phyloP scores from a whole-genome alignment of 192 early-diverging fungal species.

The Coemansia pectinata region DNA sequence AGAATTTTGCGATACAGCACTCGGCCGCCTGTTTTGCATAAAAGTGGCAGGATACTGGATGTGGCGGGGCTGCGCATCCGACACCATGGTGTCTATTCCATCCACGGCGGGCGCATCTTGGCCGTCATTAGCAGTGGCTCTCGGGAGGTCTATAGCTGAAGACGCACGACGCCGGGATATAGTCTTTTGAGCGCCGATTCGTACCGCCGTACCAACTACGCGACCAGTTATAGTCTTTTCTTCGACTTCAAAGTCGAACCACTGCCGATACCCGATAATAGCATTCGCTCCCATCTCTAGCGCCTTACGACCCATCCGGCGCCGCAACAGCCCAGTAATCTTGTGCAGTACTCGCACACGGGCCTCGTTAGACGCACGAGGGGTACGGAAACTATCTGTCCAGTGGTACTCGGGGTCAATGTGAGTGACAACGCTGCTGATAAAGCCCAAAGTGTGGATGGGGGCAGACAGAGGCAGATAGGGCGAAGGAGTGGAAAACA shows the following conservation, averaged over 20 bases:
- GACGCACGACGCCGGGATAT: slow-evolving; percentile 16
- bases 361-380: slow-evolving; percentile 75
- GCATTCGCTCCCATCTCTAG: slow-evolving; percentile 75
- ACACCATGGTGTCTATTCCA: neutral
- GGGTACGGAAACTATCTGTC: slow-evolving; percentile 78
- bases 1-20: neutral
- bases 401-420: slow-evolving; percentile 85
- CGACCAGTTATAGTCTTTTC: slow-evolving; percentile 71
- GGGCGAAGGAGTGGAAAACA: slow-evolving; percentile 61
- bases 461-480: slow-evolving; percentile 49
- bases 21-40: slow-evolving; percentile 10
- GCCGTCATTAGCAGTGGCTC: neutral
- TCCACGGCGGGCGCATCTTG: neutral
- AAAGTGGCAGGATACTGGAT: neutral
- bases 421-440: slow-evolving; percentile 64
- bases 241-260: slow-evolving; percentile 75
- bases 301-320: slow-evolving; percentile 74
- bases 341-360: slow-evolving; percentile 69
- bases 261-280: slow-evolving; percentile 71
- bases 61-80: neutral
- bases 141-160: slow-evolving; percentile 11
- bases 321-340: slow-evolving; percentile 66
- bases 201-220: slow-evolving; percentile 75
- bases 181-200: slow-evolving; percentile 37
- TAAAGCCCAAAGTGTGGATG: slow-evolving; percentile 67